Evolutionary conservation across 768 basidiomycete genomes (phyloP).

Genomic region (Termitomyces sp.): DNA sequence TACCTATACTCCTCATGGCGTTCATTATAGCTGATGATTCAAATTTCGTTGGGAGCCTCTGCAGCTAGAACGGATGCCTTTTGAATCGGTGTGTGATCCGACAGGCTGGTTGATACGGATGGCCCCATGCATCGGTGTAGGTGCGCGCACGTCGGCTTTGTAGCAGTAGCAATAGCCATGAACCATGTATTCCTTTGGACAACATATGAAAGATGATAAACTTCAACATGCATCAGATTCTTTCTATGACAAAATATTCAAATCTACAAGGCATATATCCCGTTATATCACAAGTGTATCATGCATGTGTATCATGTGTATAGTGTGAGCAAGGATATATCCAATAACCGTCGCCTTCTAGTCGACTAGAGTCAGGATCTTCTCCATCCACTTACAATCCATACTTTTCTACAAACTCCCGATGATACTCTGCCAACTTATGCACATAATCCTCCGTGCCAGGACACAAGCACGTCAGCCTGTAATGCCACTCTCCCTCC

Average conservation of each 20-base stretch:
- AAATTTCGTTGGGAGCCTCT: too few relatives aligned
- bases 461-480: constrained; percentile 91
- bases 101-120: too few relatives aligned
- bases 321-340: neutral
- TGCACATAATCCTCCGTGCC: constrained; percentile 90
- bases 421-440: constrained; percentile 58
- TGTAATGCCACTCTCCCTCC: constrained; percentile 85
- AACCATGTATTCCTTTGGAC: too few relatives aligned
- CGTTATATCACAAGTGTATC: neutral
- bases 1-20: too few relatives aligned
- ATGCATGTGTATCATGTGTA: neutral
- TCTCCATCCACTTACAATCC: constrained; percentile 5
- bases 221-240: too few relatives aligned
- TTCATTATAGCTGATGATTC: too few relatives aligned
- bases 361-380: neutral
- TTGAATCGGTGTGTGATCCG: too few relatives aligned
- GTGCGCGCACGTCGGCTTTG: too few relatives aligned
- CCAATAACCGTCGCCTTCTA: neutral
- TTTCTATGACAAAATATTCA: neutral
- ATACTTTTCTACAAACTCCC: constrained; percentile 23
- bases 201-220: too few relatives aligned
- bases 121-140: too few relatives aligned
- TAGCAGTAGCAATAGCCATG: too few relatives aligned
- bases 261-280: neutral
- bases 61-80: too few relatives aligned